Conservation (phyloP, 2,329 filamentous ascomycete species). For the Trichoderma asperellum region DNA sequence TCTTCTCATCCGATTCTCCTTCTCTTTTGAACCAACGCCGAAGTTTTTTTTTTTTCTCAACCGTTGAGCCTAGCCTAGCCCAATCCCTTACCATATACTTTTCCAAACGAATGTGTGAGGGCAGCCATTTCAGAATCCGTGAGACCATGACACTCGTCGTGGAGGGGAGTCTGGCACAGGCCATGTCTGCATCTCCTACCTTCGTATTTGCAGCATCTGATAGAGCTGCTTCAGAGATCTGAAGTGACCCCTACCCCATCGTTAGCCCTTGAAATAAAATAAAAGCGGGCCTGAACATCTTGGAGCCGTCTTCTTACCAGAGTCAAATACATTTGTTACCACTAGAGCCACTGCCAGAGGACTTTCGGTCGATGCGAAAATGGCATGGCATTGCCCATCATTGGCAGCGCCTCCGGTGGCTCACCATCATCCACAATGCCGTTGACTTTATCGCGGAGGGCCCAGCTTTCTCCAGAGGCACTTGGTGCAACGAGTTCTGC, state of each 20-base stretch:
- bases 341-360: conserved; percentile 13
- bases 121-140: neutral
- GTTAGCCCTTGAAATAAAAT: conserved; percentile 24
- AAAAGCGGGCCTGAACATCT: conserved; percentile 15
- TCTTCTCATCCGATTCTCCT: conserved; percentile 16
- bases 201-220: conserved; percentile 20
- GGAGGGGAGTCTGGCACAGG: neutral
- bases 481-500: conserved; percentile 50
- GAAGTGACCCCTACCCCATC: conserved; percentile 14
- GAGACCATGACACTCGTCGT: neutral
- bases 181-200: conserved; percentile 11
- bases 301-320: conserved; percentile 9
- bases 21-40: conserved; percentile 26
- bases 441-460: conserved; percentile 41
- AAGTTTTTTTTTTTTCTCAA: conserved; percentile 1
- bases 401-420: conserved; percentile 38
- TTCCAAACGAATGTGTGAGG: conserved; percentile 14
- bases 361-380: conserved; percentile 34
- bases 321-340: neutral
- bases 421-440: conserved; percentile 16
- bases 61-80: conserved; percentile 16
- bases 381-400: conserved; percentile 36
- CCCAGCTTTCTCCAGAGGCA: conserved; percentile 46
- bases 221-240: conserved; percentile 9
- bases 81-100: conserved; percentile 1